Evolutionary conservation across 352 stramenopile species (phyloP).

Genomic region (Pythium periplocum): DNA sequence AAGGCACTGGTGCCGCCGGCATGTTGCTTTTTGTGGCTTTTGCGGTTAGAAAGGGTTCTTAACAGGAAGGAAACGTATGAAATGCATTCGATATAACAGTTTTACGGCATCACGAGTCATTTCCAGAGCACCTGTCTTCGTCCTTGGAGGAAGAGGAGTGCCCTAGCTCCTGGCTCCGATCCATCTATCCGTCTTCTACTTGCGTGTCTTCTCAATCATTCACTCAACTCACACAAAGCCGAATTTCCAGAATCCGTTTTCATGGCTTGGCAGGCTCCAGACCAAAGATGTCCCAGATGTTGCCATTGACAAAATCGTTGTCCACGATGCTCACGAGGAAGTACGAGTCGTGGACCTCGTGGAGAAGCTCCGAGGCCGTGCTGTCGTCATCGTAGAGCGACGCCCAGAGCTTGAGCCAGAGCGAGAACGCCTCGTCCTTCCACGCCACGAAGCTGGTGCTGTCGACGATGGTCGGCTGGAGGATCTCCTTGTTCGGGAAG

Average conservation of each 20-base stretch:
- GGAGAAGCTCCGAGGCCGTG: conserved; percentile 87
- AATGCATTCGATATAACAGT: no score
- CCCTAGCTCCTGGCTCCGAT: no score
- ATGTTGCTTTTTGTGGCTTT: neutral
- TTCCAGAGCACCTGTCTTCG: no score
- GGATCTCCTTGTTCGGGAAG: conserved; percentile 95
- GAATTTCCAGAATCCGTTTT: neutral
- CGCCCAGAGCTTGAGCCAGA: conserved; percentile 96
- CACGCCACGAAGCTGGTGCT: conserved; percentile 94
- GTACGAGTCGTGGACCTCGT: conserved; percentile 95
- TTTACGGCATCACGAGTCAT: no score
- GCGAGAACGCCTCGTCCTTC: conserved; percentile 96
- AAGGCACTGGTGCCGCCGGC: conserved; percentile 3
- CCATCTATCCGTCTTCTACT: no score
- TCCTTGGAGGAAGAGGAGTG: no score
- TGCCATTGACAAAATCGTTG: conserved; percentile 94
- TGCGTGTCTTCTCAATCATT: no score
- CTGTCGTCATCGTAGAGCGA: conserved; percentile 94
- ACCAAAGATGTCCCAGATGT: conserved; percentile 83
- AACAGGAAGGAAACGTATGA: no score
- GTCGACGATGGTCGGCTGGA: conserved; percentile 98
- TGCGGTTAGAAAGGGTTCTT: no score
- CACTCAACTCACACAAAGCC: no score
- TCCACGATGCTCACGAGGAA: conserved; percentile 98
- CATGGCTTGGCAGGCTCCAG: conserved; percentile 2